Conservation (phyloP, 2,329 filamentous ascomycete genomes). For the Fonsecaea multimorphosa region DNA sequence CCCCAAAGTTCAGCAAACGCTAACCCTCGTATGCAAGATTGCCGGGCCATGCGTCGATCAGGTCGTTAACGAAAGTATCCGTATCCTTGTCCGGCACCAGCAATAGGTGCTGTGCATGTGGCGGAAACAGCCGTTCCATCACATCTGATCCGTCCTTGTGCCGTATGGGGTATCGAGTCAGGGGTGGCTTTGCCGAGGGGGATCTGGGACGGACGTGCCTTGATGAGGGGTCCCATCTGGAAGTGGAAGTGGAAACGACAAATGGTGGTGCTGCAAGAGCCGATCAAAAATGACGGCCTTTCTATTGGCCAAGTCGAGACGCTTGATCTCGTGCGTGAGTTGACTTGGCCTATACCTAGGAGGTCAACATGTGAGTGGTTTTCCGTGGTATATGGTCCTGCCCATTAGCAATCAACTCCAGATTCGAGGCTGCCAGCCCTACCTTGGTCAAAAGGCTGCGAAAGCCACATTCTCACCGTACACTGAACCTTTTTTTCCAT, state of each 20-base stretch:
- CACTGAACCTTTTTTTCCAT: not conserved
- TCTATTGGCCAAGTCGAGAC: constrained; percentile 2
- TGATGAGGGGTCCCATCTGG: not conserved
- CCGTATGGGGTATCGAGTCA: constrained; percentile 2
- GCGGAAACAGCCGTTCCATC: constrained; percentile 7
- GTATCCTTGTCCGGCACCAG: not conserved
- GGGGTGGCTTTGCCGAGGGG: not conserved
- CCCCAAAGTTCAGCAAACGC: not conserved
- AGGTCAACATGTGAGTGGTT: not conserved
- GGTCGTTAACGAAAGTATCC: constrained; percentile 6
- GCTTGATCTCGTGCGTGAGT: not conserved
- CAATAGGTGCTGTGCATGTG: not conserved
- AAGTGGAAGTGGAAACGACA: constrained; percentile 1
- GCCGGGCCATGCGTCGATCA: constrained; percentile 4
- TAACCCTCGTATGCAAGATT: constrained; percentile 1
- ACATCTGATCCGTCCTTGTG: constrained; percentile 1
- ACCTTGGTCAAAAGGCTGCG: not conserved
- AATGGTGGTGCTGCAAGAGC: not conserved
- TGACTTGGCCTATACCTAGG: not conserved
- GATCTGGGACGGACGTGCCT: constrained; percentile 2
- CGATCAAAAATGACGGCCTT: not conserved
- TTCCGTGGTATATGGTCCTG: not conserved
- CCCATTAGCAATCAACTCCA: not conserved
- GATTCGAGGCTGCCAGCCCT: not conserved
- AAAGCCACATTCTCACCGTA: not conserved